Evolutionary conservation across 2,329 filamentous ascomycete genomes (phyloP).

Genomic region (Teratosphaeria zuluensis): DNA sequence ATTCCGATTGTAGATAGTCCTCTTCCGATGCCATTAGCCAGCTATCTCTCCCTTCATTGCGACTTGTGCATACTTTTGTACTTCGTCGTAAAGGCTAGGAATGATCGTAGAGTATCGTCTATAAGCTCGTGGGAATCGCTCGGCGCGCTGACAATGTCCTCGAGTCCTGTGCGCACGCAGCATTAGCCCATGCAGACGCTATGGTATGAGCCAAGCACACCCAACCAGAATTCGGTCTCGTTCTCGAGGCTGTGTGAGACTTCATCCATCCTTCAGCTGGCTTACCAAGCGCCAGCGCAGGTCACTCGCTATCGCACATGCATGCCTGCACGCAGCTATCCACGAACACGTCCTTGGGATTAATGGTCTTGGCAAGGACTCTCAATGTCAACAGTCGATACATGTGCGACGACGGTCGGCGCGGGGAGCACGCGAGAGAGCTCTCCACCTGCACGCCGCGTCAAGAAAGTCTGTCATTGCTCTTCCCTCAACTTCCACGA

Average conservation of each 20-base stretch:
- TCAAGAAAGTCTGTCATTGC: background rate
- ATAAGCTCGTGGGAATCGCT: slow-evolving; percentile 57
- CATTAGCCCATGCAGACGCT: background rate
- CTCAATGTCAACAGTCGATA: background rate
- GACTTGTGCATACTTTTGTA: slow-evolving; percentile 50
- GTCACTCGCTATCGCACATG: slow-evolving; percentile 5
- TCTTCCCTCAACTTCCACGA: too few relatives aligned
- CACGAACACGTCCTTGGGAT: background rate
- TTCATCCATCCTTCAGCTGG: slow-evolving; percentile 45
- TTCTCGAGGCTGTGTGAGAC: slow-evolving; percentile 60
- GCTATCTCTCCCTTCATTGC: background rate
- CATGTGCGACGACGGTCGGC: background rate
- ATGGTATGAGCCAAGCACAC: slow-evolving; percentile 17
- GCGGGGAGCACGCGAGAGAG: background rate
- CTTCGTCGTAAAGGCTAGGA: slow-evolving; percentile 66
- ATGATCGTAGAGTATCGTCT: slow-evolving; percentile 77
- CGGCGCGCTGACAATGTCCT: slow-evolving; percentile 51
- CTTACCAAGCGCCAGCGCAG: slow-evolving; percentile 6
- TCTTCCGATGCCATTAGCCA: slow-evolving; percentile 34
- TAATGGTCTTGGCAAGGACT: background rate
- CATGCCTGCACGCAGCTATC: slow-evolving; percentile 2
- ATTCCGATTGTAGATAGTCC: slow-evolving; percentile 63
- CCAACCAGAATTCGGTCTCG: slow-evolving; percentile 82
- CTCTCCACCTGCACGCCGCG: background rate
- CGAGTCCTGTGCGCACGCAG: slow-evolving; percentile 45